A percentile compares a stretch with the other conserved stretches of the same genome.
Conservation (phyloP, 306 rosid genomes). For the Quercus rubra region DNA sequence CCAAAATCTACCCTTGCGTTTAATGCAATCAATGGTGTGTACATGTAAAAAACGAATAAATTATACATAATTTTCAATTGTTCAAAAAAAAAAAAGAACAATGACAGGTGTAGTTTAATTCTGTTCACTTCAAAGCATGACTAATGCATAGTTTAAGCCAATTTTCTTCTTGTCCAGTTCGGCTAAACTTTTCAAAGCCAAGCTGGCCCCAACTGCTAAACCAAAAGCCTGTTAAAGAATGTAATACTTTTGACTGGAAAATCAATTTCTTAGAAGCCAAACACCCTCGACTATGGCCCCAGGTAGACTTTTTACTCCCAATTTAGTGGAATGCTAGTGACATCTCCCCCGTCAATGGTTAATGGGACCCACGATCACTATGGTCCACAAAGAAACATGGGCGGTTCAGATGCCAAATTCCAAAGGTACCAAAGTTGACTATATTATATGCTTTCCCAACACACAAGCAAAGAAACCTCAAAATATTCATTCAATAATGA, state of each 20-base stretch:
- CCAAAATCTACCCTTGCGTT: no score
- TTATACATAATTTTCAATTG: no score
- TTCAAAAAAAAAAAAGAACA: no score
- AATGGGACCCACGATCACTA: neutral
- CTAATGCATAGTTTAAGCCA: no score
- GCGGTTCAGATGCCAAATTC: neutral
- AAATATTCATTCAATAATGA: neutral
- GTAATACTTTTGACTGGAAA: neutral
- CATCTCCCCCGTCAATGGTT: neutral
- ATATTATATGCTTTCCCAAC: slow-evolving; percentile 1
- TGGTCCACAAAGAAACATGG: neutral
- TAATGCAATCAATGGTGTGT: no score
- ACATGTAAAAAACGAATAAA: no score
- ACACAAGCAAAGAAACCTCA: neutral
- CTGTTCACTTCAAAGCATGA: no score
- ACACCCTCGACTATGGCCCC: neutral
- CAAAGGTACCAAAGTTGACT: neutral
- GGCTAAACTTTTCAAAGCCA: neutral
- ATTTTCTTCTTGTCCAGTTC: no score
- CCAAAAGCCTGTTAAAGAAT: neutral
- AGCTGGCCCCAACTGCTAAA: neutral
- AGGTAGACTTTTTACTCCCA: neutral
- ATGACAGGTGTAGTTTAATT: no score
- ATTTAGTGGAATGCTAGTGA: neutral
- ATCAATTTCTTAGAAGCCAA: neutral